phyloP scores from a whole-genome alignment of 208 protist genomes.

The Leishmania martiniquensis region DNA sequence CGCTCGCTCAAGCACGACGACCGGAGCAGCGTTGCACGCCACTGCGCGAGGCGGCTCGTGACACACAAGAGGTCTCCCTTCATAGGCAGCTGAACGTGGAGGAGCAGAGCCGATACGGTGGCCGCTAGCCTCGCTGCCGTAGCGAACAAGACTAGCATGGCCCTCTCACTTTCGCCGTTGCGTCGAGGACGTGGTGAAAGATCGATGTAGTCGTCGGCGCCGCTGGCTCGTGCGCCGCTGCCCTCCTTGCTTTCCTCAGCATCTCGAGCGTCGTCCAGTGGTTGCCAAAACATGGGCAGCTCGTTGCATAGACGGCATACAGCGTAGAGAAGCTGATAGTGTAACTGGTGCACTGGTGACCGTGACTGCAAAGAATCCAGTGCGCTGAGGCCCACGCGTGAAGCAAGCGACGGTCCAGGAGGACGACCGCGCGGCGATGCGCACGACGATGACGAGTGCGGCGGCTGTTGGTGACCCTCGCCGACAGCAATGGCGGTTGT shows the following conservation, averaged over 20 bases:
- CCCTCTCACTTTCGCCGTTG: not conserved
- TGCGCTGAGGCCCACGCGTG: not conserved
- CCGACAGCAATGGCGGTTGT: not conserved
- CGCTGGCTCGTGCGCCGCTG: not conserved
- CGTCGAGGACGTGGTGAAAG: not conserved
- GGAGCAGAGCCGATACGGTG: conserved; percentile 35
- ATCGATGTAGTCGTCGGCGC: not conserved
- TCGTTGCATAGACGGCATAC: conserved; percentile 36
- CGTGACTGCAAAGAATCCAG: not conserved
- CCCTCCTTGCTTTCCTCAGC: not conserved
- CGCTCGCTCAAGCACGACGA: conserved; percentile 18
- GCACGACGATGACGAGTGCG: not conserved
- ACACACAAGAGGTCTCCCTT: conserved; percentile 53
- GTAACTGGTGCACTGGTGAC: conserved; percentile 20
- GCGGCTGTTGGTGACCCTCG: not conserved
- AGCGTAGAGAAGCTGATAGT: conserved; percentile 41
- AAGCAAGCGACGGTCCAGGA: not conserved
- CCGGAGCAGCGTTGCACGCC: conserved; percentile 14
- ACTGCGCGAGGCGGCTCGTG: conserved; percentile 34
- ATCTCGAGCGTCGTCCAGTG: not conserved
- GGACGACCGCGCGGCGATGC: not conserved
- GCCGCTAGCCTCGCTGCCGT: conserved; percentile 26
- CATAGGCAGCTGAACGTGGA: conserved; percentile 44
- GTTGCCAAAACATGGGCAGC: conserved; percentile 15
- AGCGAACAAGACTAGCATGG: conserved; percentile 3